Percentiles rank a stretch among this genome's conserved stretches.
Evolutionary conservation across 2,329 filamentous ascomycete species (phyloP).

Genomic region (Tricladium varicosporioides): DNA sequence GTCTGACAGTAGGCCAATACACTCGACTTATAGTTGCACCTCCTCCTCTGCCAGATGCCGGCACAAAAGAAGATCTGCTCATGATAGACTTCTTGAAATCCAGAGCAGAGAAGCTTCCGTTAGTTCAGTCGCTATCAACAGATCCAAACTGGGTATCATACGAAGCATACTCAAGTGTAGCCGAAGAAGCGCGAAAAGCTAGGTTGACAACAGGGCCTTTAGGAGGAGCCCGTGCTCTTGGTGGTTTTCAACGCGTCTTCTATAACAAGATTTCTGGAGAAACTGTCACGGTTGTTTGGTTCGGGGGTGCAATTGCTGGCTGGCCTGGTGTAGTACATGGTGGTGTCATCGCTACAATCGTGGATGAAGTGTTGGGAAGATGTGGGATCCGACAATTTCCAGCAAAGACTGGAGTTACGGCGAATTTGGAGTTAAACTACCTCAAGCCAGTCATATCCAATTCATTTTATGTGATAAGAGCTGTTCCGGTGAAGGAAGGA

Average conservation of each 20-base stretch:
- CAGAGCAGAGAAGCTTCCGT: slow-evolving; percentile 44
- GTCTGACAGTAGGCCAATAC: slow-evolving; percentile 39
- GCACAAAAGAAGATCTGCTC: slow-evolving; percentile 41
- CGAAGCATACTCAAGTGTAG: slow-evolving; percentile 40
- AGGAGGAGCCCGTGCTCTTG: slow-evolving; percentile 41
- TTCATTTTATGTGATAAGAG: slow-evolving; percentile 62
- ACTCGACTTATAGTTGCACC: slow-evolving; percentile 43
- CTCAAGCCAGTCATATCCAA: slow-evolving; percentile 56
- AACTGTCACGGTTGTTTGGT: slow-evolving; percentile 62
- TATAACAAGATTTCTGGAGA: slow-evolving; percentile 57
- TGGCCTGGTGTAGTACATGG: slow-evolving; percentile 74
- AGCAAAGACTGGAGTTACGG: slow-evolving; percentile 51
- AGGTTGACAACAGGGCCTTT: slow-evolving; percentile 45
- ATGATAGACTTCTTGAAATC: slow-evolving; percentile 41
- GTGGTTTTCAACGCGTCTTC: slow-evolving; percentile 60
- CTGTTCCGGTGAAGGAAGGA: slow-evolving; percentile 41
- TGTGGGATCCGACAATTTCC: slow-evolving; percentile 52
- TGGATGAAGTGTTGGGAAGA: slow-evolving; percentile 69
- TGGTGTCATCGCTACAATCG: slow-evolving; percentile 63
- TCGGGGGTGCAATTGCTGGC: slow-evolving; percentile 63
- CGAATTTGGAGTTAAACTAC: slow-evolving; percentile 61
- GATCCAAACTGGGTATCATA: slow-evolving; percentile 43
- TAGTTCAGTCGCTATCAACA: slow-evolving; percentile 45
- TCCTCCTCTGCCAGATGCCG: slow-evolving; percentile 40
- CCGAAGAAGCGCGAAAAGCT: slow-evolving; percentile 14